Evolutionary conservation across 305 asterid genomes (phyloP), one percentile per base, ranked within the genome.

Genomic region (Fraxinus sp.): DNA sequence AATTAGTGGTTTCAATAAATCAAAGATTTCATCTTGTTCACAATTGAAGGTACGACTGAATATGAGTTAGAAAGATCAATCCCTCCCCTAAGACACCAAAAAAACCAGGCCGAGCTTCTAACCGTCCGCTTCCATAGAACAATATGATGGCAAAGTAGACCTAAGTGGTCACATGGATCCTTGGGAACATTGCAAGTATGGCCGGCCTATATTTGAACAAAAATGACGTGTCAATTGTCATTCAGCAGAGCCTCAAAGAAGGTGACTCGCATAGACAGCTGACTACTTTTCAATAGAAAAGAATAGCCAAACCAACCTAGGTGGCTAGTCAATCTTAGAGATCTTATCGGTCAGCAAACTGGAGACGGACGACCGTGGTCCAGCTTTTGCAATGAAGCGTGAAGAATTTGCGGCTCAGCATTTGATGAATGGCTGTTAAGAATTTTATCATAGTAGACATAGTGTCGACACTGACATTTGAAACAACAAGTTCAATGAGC

Each of bases 261-360:
- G 64, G 64, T 16, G 64, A 55, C 64, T 55, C 24, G 8, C 24
- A 37, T 57, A 55, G 81, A 78, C 73, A 78, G 41, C 24, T 55
- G 41, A 78, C 72, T 78, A 72, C 3, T 32, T 78, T 78, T 78
- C 81, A 78, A 55, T 78, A 78, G 55, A 55, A 78, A 78, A 55
- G 55, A 78, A 78, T 55, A 78, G 74, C 81, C 81, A 78, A 78
- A 78, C 74, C 81, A 78, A 78, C 81, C 81, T n/a, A 78, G 74
- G 30, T 43, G 33, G 52, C 35, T 80, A 7, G 49, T 14, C 78
- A 26, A 55, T 16, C 64, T 55, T n/a, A 55, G 64, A 55, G 24
- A 55, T 55, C 24, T 5, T 55, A 55, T 16, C 8, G n/a, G 64
- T 13, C 24, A 18, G 24, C 64, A n/a, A 55, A 55, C 64, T 2